Percentiles rank a stretch among this genome's conserved stretches.
Evolutionary conservation across 2,329 filamentous ascomycete genomes (phyloP).

Genomic region (Penicillium griseofulvum): DNA sequence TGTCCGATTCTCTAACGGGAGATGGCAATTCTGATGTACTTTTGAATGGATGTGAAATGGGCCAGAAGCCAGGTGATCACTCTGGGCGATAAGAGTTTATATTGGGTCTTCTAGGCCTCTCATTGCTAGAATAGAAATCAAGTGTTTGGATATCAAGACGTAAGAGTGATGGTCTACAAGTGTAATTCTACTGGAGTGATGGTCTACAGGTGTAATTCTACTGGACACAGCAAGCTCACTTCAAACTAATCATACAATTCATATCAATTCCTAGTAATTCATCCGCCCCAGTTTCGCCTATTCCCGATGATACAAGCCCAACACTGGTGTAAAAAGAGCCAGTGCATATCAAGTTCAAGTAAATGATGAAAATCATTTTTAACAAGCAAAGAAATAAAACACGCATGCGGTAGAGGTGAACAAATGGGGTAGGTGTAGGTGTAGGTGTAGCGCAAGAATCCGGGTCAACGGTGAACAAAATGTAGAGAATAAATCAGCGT

Average conservation of each 20-base stretch:
- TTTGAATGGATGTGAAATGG: conserved; percentile 15
- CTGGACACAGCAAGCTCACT: not conserved
- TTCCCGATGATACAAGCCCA: conserved; percentile 25
- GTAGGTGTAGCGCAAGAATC: conserved; percentile 10
- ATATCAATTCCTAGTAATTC: conserved; percentile 26
- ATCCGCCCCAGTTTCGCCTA: conserved; percentile 20
- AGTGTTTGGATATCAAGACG: too few species aligned
- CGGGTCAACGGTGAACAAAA: conserved; percentile 14
- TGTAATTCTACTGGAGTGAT: too few species aligned
- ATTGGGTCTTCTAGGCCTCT: too few species aligned
- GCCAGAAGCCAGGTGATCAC: not conserved
- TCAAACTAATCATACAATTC: conserved; percentile 33
- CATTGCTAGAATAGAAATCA: too few species aligned
- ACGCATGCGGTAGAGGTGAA: conserved; percentile 13
- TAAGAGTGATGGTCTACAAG: too few species aligned
- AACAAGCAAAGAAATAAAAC: conserved; percentile 14
- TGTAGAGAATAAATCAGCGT: conserved; percentile 20
- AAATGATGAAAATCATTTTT: conserved; percentile 15
- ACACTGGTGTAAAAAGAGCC: conserved; percentile 23
- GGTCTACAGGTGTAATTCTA: too few species aligned
- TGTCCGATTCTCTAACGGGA: not conserved
- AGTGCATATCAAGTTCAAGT: conserved; percentile 20
- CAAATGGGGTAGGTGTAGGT: not conserved
- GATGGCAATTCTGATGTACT: conserved; percentile 15
- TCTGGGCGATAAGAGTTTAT: not conserved